Evolutionary conservation across 2,329 filamentous ascomycete genomes (phyloP).

Genomic region (Tolypocladium guangdongense): DNA sequence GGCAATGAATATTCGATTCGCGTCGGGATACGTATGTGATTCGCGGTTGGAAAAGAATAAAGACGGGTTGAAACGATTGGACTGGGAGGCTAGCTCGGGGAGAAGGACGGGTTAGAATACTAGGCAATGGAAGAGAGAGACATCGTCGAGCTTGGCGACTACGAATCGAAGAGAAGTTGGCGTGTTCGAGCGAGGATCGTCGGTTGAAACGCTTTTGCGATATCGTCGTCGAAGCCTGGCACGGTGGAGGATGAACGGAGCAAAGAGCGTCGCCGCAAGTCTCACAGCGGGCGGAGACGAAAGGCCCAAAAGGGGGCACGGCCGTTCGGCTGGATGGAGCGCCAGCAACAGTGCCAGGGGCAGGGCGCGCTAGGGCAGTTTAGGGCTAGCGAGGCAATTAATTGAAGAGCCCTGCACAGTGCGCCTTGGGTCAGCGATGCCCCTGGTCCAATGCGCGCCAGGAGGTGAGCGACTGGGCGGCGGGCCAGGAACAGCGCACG

Average conservation of each 20-base stretch:
- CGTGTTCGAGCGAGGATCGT: not conserved
- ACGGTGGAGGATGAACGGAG: slow-evolving; percentile 4
- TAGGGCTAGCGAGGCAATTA: slow-evolving; percentile 1
- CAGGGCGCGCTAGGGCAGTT: slow-evolving; percentile 3
- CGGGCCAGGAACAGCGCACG: not conserved
- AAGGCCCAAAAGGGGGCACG: not conserved
- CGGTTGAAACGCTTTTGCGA: not conserved
- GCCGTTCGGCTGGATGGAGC: not conserved
- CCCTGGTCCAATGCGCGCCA: not conserved
- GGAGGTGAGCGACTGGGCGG: not conserved
- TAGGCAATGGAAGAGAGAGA: slow-evolving; percentile 17
- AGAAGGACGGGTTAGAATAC: slow-evolving; percentile 5
- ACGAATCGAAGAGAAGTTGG: slow-evolving; percentile 9
- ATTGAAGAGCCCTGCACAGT: slow-evolving; percentile 4
- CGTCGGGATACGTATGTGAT: not conserved
- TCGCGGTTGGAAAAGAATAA: slow-evolving; percentile 9
- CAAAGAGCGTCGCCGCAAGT: slow-evolving; percentile 7
- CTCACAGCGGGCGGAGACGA: slow-evolving; percentile 7
- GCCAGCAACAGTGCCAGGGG: slow-evolving; percentile 1
- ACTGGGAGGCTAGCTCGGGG: slow-evolving; percentile 10
- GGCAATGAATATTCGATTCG: not conserved
- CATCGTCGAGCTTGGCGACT: slow-evolving; percentile 21
- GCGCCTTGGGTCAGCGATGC: not conserved
- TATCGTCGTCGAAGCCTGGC: not conserved
- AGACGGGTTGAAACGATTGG: slow-evolving; percentile 15